phyloP scores from a whole-genome alignment of 2,329 filamentous ascomycete genomes.

The Calonectria pseudoreteaudii region DNA sequence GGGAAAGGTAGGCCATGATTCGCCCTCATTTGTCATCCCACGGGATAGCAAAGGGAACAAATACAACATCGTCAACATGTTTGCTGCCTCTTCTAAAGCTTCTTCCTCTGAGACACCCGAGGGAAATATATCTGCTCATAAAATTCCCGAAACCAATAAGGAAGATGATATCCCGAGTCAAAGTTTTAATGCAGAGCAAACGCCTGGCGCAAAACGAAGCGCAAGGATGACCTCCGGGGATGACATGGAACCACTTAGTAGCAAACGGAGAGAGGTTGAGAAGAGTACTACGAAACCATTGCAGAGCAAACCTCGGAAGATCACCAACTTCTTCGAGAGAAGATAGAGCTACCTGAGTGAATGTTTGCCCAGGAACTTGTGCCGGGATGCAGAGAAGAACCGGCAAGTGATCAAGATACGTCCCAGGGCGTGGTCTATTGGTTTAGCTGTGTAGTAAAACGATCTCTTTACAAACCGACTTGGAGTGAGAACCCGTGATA shows the following conservation, averaged over 20 bases:
- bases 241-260: neutral
- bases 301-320: neutral
- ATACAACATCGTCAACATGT: slow-evolving; percentile 64
- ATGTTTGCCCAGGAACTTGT: neutral
- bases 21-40: slow-evolving; percentile 84
- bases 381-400: neutral
- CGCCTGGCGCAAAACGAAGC: neutral
- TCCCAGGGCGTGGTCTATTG: neutral
- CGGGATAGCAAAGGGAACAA: slow-evolving; percentile 90
- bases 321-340: neutral
- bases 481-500: neutral
- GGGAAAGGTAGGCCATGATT: slow-evolving; percentile 94
- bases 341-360: neutral
- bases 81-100: neutral
- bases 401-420: too few species aligned
- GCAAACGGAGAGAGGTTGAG: neutral
- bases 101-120: neutral
- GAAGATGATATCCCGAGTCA: neutral
- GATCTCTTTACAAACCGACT: neutral
- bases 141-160: neutral
- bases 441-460: neutral
- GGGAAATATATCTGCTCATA: neutral
- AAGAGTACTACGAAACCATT: neutral
- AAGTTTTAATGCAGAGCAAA: neutral
- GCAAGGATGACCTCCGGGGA: neutral